phyloP scores from a whole-genome alignment of 495 filamentous ascomycete species.

The Tuber magnatum region DNA sequence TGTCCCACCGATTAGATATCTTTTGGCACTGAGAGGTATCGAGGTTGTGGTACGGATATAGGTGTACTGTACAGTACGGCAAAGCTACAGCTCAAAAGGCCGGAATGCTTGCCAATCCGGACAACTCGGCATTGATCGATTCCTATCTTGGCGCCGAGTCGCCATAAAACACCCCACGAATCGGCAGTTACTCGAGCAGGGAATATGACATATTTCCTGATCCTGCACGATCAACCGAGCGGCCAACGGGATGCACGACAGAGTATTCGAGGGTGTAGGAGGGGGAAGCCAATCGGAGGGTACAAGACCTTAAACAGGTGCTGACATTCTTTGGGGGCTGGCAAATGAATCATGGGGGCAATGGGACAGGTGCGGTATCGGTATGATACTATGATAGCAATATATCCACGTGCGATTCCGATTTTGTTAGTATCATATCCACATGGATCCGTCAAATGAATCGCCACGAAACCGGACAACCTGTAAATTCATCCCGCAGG shows the following conservation, averaged over 20 bases:
- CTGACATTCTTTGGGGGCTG: not conserved
- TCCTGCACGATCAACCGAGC: not conserved
- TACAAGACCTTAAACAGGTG: not conserved
- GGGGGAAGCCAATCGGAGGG: not conserved
- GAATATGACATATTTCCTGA: not conserved
- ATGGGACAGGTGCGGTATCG: not conserved
- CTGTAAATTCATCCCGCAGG: not conserved
- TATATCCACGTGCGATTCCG: not conserved
- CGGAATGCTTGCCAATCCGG: not conserved
- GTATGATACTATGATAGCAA: not conserved
- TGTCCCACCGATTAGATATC: not conserved
- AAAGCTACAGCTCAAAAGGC: not conserved
- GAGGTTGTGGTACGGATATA: not conserved
- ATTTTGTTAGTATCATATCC: not conserved
- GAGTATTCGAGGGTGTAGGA: not conserved
- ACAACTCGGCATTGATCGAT: not conserved
- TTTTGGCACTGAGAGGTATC: not conserved
- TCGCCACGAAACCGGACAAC: not conserved
- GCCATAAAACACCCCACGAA: not conserved
- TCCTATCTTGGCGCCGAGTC: not conserved
- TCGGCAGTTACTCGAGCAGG: not conserved
- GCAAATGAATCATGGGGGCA: not conserved
- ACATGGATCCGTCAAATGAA: not conserved
- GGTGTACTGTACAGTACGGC: not conserved
- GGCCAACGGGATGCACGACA: not conserved